These are phyloP conservation scores for Maudiozyma pseudohumilis DNA, from an alignment of 805 yeast genomes.

Conservation along the genomic window DNA sequence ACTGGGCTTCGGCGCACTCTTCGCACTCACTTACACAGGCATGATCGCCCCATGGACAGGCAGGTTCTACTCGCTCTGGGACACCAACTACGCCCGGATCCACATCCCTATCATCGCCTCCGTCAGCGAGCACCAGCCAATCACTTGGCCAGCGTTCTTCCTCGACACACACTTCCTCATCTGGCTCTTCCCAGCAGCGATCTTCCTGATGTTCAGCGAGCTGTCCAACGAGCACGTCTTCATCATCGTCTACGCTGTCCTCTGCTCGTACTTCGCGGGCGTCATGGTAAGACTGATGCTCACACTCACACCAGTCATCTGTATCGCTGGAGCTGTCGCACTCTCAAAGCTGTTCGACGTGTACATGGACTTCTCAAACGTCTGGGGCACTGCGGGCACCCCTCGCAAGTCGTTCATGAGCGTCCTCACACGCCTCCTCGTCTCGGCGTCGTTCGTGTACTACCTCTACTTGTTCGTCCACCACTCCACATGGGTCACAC, in stretches of 20 bases:
- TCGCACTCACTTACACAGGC: constrained; percentile 78
- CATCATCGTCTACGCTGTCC: constrained; percentile 81
- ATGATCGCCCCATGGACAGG: constrained; percentile 99
- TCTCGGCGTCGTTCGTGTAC: constrained; percentile 55
- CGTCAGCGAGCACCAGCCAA: constrained; percentile 98
- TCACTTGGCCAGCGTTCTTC: constrained; percentile 99
- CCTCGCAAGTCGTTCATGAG: constrained; percentile 22
- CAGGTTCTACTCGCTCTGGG: constrained; percentile 97
- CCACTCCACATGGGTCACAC: constrained; percentile 97
- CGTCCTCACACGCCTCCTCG: constrained; percentile 48
- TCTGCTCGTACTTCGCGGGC: constrained; percentile 95
- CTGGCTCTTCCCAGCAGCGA: constrained; percentile 98
- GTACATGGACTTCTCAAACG: constrained; percentile 53
- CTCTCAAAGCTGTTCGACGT: constrained; percentile 75
- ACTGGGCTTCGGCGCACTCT: constrained; percentile 61
- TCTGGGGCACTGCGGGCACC: constrained; percentile 1
- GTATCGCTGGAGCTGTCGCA: constrained; percentile 88
- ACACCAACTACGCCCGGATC: constrained; percentile 91
- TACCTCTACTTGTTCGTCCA: constrained; percentile 74
- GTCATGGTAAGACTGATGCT: constrained; percentile 98
- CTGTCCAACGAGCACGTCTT: constrained; percentile 87
- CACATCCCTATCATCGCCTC: constrained; percentile 98
- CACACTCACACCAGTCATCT: constrained; percentile 90
- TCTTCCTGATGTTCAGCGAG: constrained; percentile 82
- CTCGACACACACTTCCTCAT: constrained; percentile 86